Base-by-base conservation (phyloP, 108 stramenopile genomes). In the Cyclotella distinguenda region DNA sequence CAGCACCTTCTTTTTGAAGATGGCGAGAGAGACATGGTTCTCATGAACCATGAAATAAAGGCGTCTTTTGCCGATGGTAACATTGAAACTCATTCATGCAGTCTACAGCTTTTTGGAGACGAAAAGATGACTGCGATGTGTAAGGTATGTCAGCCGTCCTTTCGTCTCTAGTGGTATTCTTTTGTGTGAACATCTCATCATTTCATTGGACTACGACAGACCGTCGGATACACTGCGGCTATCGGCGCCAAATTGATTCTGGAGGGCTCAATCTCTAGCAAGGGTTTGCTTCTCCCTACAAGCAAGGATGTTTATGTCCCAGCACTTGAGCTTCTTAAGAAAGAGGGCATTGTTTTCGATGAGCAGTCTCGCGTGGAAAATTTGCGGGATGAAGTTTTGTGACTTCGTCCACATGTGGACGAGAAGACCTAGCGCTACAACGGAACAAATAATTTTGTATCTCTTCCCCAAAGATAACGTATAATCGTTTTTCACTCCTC, bases 211-310 rank as follows among this genome's bases (percentile, higher is more conserved):
- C 12, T 38, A 12, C 8, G 5, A 7, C 5, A 51, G 57, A 86
- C 85, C 11, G 88, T 89, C n/a, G 88, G 88, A 2, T 89, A 83
- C 48, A 76, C 85, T 28, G 72, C 85, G 13, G 88, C 85, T 6
- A 66, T 81, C 39, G 82, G 83, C 9, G 62, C 88, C 2, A 79
- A 85, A 15, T 48, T 86, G 55, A 70, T 89, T 19, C 50, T 89
- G 39, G 56, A 75, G 23, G 80, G 85, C n/a, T 65, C 8, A 30
- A 69, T 69, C 27, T 23, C 49, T 4, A 49, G 35, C 36, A 69
- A 69, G 39, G 68, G 68, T 9, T 44, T 69, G 36, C 68, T 69
- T 13, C 59, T 69, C 3, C 68, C 68, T 0, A 60, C 58, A 28
- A 60, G 50, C 46, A 69, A 60, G 43, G 59, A 60, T 43, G 50